phyloP scores from a whole-genome alignment of 1,284 basidiomycete species.

The Leccinum brunneo-olivaceum region DNA sequence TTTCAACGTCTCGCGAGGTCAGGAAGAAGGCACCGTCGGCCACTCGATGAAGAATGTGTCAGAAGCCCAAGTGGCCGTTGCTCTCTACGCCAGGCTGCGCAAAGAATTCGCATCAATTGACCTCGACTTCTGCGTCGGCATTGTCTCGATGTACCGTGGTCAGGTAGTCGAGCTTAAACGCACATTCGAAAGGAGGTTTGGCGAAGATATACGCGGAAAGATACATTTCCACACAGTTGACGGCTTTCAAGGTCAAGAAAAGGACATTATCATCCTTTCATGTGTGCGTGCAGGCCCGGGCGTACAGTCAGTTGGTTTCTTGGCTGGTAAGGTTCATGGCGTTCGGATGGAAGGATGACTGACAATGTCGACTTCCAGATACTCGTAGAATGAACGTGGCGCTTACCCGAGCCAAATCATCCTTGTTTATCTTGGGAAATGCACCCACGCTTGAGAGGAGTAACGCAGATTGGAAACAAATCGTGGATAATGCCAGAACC shows the following conservation, averaged over 20 bases:
- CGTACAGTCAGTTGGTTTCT: constrained; percentile 79
- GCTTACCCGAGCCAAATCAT: constrained; percentile 90
- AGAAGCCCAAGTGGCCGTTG: constrained; percentile 76
- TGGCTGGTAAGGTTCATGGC: constrained; percentile 53
- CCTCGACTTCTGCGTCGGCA: constrained; percentile 77
- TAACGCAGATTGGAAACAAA: constrained; percentile 73
- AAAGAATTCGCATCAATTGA: constrained; percentile 60
- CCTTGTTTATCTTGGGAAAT: constrained; percentile 91
- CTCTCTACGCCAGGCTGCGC: constrained; percentile 72
- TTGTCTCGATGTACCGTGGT: constrained; percentile 94
- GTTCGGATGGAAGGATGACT: constrained; percentile 4
- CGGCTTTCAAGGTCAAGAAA: constrained; percentile 97
- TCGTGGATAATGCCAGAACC: constrained; percentile 69
- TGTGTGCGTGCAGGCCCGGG: constrained; percentile 89
- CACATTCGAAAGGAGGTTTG: constrained; percentile 70
- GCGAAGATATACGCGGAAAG: constrained; percentile 60
- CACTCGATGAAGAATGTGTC: constrained; percentile 76
- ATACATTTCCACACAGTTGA: constrained; percentile 98
- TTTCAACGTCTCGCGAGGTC: constrained; percentile 66
- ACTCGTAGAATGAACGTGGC: constrained; percentile 95
- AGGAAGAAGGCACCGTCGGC: constrained; percentile 48
- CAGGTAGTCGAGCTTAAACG: constrained; percentile 78
- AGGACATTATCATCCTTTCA: constrained; percentile 92
- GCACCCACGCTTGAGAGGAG: constrained; percentile 82
- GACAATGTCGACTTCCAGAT: constrained; percentile 41